These are phyloP conservation scores for Cladorrhinum sp. DNA, from an alignment of 2,329 filamentous ascomycete genomes.

Conservation along the genomic window DNA sequence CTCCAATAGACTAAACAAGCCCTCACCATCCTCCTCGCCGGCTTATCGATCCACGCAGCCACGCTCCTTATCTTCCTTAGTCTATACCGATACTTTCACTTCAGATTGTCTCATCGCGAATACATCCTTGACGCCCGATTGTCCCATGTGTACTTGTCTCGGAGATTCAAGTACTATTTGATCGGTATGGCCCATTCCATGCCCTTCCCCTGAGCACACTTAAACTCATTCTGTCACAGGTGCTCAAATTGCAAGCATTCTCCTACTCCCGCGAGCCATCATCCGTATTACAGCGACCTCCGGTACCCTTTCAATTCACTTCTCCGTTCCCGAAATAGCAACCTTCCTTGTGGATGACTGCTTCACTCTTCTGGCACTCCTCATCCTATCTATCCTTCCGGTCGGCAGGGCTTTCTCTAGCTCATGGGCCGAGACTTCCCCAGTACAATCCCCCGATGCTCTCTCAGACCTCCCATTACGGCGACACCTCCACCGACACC, in stretches of 20 bases:
- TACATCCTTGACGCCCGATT: conserved; percentile 40
- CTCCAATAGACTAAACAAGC: conserved; percentile 33
- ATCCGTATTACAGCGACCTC: conserved; percentile 41
- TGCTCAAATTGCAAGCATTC: conserved; percentile 35
- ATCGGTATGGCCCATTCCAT: conserved; percentile 37
- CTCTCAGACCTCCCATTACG: conserved; percentile 14
- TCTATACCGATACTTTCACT: conserved; percentile 41
- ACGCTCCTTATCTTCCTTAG: conserved; percentile 40
- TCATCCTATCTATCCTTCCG: conserved; percentile 37
- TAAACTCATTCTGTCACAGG: conserved; percentile 29
- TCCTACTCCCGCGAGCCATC: conserved; percentile 42
- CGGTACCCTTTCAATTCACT: conserved; percentile 33
- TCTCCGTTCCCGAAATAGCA: conserved; percentile 39
- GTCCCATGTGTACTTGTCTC: conserved; percentile 40
- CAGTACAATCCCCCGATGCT: conserved; percentile 16
- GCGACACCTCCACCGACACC: conserved; percentile 2
- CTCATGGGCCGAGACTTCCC: conserved; percentile 41
- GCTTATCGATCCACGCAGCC: conserved; percentile 43
- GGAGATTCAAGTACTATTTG: conserved; percentile 43
- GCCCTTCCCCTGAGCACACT: neutral
- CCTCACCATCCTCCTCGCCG: conserved; percentile 41
- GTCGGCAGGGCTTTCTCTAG: conserved; percentile 40
- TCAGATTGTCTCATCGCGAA: conserved; percentile 37
- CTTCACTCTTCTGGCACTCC: conserved; percentile 37
- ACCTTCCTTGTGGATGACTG: conserved; percentile 41